Evolutionary conservation across 352 stramenopile genomes (phyloP).

Genomic region (Phytopythium cucurbitacearum): DNA sequence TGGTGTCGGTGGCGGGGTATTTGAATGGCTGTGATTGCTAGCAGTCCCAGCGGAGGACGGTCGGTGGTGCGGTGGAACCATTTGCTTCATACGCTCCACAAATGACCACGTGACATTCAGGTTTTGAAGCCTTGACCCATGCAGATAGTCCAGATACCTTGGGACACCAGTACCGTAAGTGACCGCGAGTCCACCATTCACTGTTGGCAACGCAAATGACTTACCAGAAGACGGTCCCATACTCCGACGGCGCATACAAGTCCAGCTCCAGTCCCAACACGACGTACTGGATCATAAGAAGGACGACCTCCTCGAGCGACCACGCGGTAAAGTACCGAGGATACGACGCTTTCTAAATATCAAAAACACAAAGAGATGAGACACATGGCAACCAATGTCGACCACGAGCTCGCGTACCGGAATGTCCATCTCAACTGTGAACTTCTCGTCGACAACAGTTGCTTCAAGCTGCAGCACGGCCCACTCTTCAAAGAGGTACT

Average conservation of each 20-base stretch:
- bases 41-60: conserved; percentile 4
- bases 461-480: conserved; percentile 68
- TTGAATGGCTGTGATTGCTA: conserved; percentile 8
- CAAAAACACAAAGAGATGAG: not conserved
- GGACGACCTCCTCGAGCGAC: conserved; percentile 67
- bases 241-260: conserved; percentile 67
- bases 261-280: conserved; percentile 72
- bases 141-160: conserved; percentile 84
- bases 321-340: conserved; percentile 82
- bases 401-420: conserved; percentile 32
- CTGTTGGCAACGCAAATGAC: conserved; percentile 3
- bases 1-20: conserved; percentile 4
- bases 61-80: conserved; percentile 27
- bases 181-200: not conserved
- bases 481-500: conserved; percentile 83
- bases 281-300: conserved; percentile 81
- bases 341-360: conserved; percentile 55
- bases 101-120: conserved; percentile 78
- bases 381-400: not conserved
- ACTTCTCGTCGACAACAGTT: conserved; percentile 67
- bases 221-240: conserved; percentile 75
- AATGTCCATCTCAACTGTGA: conserved; percentile 81
- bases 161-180: not conserved
- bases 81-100: conserved; percentile 76
- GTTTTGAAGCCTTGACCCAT: conserved; percentile 80